Percentiles rank a stretch among this genome's conserved stretches.
Evolutionary conservation across 257 asterid species (phyloP).

Genomic region (Solanum tarapatanum): DNA sequence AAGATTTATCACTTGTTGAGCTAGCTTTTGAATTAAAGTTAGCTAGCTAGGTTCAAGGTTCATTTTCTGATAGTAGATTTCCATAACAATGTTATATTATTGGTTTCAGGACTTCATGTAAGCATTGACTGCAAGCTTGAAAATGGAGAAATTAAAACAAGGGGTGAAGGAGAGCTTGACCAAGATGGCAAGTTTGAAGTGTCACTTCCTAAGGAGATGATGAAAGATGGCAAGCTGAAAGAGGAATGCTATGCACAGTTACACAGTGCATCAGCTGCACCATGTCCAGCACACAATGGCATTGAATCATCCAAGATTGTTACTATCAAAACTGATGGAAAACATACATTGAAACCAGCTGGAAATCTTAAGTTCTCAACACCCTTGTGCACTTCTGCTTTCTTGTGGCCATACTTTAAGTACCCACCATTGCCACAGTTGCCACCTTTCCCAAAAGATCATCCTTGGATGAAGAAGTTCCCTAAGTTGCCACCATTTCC

Average conservation of each 20-base stretch:
- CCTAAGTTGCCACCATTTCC: slow-evolving; percentile 23
- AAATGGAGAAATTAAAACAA: slow-evolving; percentile 36
- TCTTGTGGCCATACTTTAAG: slow-evolving; percentile 55
- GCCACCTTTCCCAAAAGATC: slow-evolving; percentile 27
- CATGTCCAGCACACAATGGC: slow-evolving; percentile 65
- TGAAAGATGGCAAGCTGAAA: slow-evolving; percentile 36
- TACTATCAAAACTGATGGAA: slow-evolving; percentile 21
- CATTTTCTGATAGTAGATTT: background rate
- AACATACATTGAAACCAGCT: slow-evolving; percentile 31
- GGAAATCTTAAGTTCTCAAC: slow-evolving; percentile 53
- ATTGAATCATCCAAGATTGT: slow-evolving; percentile 48
- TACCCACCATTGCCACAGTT: slow-evolving; percentile 39
- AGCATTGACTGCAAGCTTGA: slow-evolving; percentile 67
- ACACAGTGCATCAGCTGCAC: slow-evolving; percentile 50
- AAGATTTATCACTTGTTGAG: background rate
- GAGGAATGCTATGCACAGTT: slow-evolving; percentile 81
- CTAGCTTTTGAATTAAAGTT: background rate
- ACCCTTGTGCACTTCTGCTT: slow-evolving; percentile 61
- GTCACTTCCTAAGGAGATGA: slow-evolving; percentile 30
- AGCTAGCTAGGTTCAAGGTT: background rate
- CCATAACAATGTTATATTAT: background rate
- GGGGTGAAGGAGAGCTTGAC: slow-evolving; percentile 50
- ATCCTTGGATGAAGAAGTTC: slow-evolving; percentile 15
- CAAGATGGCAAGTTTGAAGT: slow-evolving; percentile 57
- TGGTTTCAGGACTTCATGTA: slow-evolving; percentile 53